Evolutionary conservation across 2,329 filamentous ascomycete genomes (phyloP).

Genomic region (Fusarium avenaceum): DNA sequence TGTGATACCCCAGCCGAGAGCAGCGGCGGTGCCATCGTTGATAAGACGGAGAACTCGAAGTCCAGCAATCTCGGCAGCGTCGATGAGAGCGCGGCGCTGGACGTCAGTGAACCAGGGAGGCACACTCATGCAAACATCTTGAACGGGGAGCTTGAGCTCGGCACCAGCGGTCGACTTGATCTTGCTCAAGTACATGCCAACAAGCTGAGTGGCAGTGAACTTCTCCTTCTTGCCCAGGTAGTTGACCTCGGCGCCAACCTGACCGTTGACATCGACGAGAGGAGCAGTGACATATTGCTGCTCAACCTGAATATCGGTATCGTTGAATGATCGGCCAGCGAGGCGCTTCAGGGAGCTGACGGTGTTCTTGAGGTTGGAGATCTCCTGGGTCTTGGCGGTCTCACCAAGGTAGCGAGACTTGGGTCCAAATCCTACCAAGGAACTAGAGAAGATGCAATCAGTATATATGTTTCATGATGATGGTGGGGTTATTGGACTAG

Average conservation of each 20-base stretch:
- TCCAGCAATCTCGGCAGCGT: constrained; percentile 93
- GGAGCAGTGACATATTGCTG: constrained; percentile 89
- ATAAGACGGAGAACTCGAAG: constrained; percentile 93
- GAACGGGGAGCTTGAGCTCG: constrained; percentile 91
- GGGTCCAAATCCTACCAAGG: constrained; percentile 93
- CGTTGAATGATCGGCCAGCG: constrained; percentile 85
- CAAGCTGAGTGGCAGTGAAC: constrained; percentile 94
- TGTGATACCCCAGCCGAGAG: constrained; percentile 96
- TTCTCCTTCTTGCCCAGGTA: constrained; percentile 96
- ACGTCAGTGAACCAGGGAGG: constrained; percentile 97
- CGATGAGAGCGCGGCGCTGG: constrained; percentile 89
- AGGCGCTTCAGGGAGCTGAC: constrained; percentile 93
- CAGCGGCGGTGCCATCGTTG: constrained; percentile 97
- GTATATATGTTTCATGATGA: constrained; percentile 38
- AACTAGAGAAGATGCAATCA: constrained; percentile 65
- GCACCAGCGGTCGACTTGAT: constrained; percentile 88
- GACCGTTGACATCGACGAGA: constrained; percentile 90
- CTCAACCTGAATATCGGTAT: constrained; percentile 94
- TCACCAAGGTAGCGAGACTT: constrained; percentile 96
- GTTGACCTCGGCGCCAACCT: constrained; percentile 92
- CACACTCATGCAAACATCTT: constrained; percentile 93
- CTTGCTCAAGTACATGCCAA: constrained; percentile 96
- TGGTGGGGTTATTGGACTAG: constrained; percentile 27
- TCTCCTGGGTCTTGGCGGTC: constrained; percentile 97
- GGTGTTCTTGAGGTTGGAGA: constrained; percentile 99